Evolutionary conservation across 345 rosid genomes (phyloP), one percentile per base, ranked within the genome.

Genomic region (Mercurialis annua): DNA sequence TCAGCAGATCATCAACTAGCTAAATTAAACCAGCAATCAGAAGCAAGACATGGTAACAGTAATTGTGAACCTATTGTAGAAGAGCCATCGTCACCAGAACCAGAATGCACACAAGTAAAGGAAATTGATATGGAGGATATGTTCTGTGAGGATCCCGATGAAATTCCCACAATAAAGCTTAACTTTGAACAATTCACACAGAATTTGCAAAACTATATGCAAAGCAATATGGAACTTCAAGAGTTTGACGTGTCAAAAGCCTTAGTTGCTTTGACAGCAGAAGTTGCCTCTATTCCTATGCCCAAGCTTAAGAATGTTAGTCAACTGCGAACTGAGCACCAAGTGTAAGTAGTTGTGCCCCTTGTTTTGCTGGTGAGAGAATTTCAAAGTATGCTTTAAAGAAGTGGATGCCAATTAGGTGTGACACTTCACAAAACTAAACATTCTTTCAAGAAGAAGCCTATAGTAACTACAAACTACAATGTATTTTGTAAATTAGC

Each of bases 241-340:
- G 72, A 76, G 51, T 71, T 64, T 0, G 74, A 82, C 2, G 36
- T 68, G 64, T 83, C 86, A 10, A 81, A 65, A 66, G 84, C 85
- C 27, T 64, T 92, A 31, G 85, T 83, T 10, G 61, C 78, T 59
- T 33, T 86, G 48, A 60, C 77, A 3, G 74, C 82, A 8, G 76
- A 73, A 65, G 81, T 77, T 70, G 83, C 87, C 2, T 85, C 82
- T 26, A 71, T 86, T 5, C 82, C 92, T 11, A 33, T 60, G 10
- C 68, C 65, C 7, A 82, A 80, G 67, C 65, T 83, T 24, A 87
- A 84, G 72, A 61, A 55, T 4, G 62, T 58, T 33, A 63, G 73
- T 20, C 81, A 82, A 16, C 57, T 89, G 62, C 71, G 89, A 67
- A 83, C 92, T 0, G 87, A 85, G 60, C 92, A 87, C 67, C 73